These are phyloP conservation scores for Vachellia pachyceras DNA, from an alignment of 306 rosid species.

Conservation along the genomic window DNA sequence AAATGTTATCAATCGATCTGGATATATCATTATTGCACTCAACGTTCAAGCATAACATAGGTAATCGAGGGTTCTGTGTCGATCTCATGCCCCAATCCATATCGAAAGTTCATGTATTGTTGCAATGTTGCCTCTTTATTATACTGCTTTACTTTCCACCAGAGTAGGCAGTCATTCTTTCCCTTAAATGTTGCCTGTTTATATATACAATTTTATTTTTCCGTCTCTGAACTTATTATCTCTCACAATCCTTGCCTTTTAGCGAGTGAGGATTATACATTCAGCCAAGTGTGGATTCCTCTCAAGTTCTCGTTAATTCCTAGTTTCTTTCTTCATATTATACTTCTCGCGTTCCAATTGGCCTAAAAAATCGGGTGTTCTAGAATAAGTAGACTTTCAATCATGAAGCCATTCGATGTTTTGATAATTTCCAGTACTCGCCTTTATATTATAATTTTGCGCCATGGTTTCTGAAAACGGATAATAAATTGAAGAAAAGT, in stretches of 20 bases:
- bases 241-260: background rate
- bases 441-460: background rate
- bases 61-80: slow-evolving; percentile 35
- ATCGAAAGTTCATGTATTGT: slow-evolving; percentile 21
- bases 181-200: background rate
- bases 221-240: background rate
- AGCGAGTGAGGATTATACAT: background rate
- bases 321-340: background rate
- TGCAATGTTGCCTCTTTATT: background rate
- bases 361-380: background rate
- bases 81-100: slow-evolving; percentile 29
- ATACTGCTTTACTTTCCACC: background rate
- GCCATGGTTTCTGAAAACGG: background rate
- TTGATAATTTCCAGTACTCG: background rate
- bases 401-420: background rate
- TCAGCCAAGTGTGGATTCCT: background rate
- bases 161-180: slow-evolving; percentile 11
- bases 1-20: background rate
- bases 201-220: background rate
- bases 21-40: slow-evolving; percentile 32
- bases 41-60: slow-evolving; percentile 24
- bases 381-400: background rate
- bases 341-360: background rate
- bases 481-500: background rate
- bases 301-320: background rate